Evolutionary conservation across 495 filamentous ascomycete genomes (phyloP), one percentile per base, ranked within the genome.

Genomic region (Rhypophila decipiens): DNA sequence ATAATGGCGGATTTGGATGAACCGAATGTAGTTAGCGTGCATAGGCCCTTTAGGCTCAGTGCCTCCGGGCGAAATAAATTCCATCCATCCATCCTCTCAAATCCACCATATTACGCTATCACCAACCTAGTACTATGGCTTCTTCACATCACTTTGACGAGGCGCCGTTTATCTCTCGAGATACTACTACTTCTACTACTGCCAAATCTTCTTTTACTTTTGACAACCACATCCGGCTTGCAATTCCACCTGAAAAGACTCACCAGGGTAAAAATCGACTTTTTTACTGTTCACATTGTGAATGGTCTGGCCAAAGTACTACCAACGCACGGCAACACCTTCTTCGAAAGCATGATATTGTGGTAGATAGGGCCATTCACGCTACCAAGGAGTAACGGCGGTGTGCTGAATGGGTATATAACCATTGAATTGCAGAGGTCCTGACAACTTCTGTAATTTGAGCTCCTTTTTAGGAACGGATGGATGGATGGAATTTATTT

Each of bases 171-270:
- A 33, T 38, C 10, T 38, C 35, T 38, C 35, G 35, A 38, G 35
- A 38, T 38, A 38, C 35, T 38, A 38, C 17, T 38, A 38, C 35
- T 38, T 11, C 35, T 38, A 38, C 35, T 38, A 38, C 17, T 38
- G 18, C 35, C 18, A 38, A 8, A 7, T 31, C 27, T 13, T 38
- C 35, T 5, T 38, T 38, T 15, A 38, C 35, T 17, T 17, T 38
- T 17, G 35, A 38, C 10, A 17, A 38, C 5, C 35, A 38, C 17
- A 38, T 15, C 18, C 35, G 35, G 9, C 10, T 11, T 8, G 9
- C 35, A 38, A 8, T 11, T 5, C 35, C 9, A 5, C 18, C 35
- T 18, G 35, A 38, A 18, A 8, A 8, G 10, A 38, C 35, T 18
- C 35, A 38, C 35, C 10, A 38, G 35, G 35, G 35, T 17, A 38